A percentile compares a stretch with the other conserved stretches of the same genome.
Evolutionary conservation across 2,329 filamentous ascomycete genomes (phyloP).

Genomic region (Aspergillus eucalypticola): DNA sequence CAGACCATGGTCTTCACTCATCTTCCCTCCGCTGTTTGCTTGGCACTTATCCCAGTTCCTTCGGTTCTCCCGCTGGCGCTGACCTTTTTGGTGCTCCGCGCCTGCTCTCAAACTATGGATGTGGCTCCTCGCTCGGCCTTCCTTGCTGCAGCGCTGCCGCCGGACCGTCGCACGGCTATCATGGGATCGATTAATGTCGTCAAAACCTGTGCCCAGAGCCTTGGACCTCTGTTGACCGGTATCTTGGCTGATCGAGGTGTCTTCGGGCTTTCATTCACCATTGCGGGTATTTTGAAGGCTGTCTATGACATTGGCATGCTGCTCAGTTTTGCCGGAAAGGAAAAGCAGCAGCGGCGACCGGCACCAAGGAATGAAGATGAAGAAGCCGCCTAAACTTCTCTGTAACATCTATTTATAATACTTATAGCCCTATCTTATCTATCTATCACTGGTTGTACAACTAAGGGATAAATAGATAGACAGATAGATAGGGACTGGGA

Average conservation of each 20-base stretch:
- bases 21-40: conserved; percentile 66
- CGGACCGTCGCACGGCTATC: conserved; percentile 68
- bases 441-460: no score
- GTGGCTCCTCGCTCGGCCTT: conserved; percentile 70
- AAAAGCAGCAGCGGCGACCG: background rate
- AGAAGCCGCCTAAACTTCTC: background rate
- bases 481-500: no score
- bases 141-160: conserved; percentile 63
- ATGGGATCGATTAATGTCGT: conserved; percentile 71
- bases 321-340: conserved; percentile 47
- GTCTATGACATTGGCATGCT: conserved; percentile 62
- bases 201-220: conserved; percentile 64
- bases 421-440: no score
- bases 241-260: conserved; percentile 56
- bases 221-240: conserved; percentile 67
- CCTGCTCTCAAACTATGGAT: conserved; percentile 68
- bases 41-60: conserved; percentile 63
- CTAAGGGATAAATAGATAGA: no score
- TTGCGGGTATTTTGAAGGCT: conserved; percentile 64
- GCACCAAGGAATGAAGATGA: background rate
- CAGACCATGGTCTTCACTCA: conserved; percentile 76
- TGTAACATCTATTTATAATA: no score
- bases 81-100: conserved; percentile 61
- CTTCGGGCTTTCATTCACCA: conserved; percentile 64
- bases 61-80: conserved; percentile 56